Percentiles rank a stretch among this genome's conserved stretches.
Evolutionary conservation across 768 basidiomycete genomes (phyloP).

Genomic region (Leucocoprinus leucothites): DNA sequence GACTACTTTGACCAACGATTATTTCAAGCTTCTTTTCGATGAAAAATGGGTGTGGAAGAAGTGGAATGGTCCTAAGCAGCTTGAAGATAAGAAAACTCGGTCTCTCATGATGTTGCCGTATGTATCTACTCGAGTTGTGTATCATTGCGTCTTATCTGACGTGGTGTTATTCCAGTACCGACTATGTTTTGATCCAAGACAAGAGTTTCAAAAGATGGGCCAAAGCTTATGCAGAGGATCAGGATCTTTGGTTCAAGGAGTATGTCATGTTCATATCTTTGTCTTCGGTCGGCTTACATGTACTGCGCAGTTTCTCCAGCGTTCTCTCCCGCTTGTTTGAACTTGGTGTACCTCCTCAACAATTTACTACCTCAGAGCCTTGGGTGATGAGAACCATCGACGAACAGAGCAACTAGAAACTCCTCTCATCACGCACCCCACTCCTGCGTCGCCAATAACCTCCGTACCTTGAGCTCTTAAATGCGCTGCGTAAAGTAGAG

Average conservation of each 20-base stretch:
- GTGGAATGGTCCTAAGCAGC: conserved; percentile 92
- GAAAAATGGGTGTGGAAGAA: conserved; percentile 98
- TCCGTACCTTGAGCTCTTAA: too few species aligned
- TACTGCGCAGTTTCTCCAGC: conserved; percentile 66
- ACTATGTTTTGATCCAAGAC: conserved; percentile 86
- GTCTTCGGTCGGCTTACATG: conserved; percentile 1
- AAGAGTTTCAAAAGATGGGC: conserved; percentile 90
- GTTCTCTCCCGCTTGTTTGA: conserved; percentile 82
- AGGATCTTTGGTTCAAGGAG: conserved; percentile 93
- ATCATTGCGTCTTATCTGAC: not conserved
- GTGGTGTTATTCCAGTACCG: conserved; percentile 51
- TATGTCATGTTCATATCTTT: conserved; percentile 35
- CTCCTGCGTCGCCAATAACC: not conserved
- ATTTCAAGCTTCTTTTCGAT: conserved; percentile 78
- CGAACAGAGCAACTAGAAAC: conserved; percentile 30
- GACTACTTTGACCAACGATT: conserved; percentile 84
- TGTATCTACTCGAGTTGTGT: not conserved
- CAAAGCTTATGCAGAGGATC: conserved; percentile 82
- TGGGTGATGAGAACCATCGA: conserved; percentile 68
- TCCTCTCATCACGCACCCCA: not conserved
- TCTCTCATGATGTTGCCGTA: conserved; percentile 95
- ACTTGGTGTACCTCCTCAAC: conserved; percentile 84
- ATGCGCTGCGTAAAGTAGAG: too few species aligned
- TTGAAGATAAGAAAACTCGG: conserved; percentile 87
- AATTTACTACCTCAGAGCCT: conserved; percentile 69